Conservation (phyloP, 345 rosid genomes). For the Euphorbia pulcherrima region DNA sequence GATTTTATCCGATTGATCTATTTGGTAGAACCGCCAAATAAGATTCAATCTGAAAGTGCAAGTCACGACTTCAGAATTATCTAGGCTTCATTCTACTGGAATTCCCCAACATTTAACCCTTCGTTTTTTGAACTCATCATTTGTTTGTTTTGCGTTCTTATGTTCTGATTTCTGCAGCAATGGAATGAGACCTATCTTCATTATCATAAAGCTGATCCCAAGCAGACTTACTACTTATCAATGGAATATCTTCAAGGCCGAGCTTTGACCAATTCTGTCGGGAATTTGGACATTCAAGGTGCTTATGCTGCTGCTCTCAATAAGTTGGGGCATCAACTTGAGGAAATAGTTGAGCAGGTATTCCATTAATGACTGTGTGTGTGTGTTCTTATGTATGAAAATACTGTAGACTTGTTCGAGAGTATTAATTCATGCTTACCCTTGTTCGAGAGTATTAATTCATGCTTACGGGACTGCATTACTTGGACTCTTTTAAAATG, state of each 20-base stretch:
- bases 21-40: too few relatives aligned
- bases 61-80: too few relatives aligned
- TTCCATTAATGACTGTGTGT: not conserved
- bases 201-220: conserved; percentile 72
- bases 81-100: too few relatives aligned
- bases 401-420: not conserved
- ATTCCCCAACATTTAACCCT: too few relatives aligned
- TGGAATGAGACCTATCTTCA: conserved; percentile 89
- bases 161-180: conserved; percentile 47
- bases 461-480: not conserved
- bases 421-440: not conserved
- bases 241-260: conserved; percentile 99
- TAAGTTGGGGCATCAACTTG: conserved; percentile 73
- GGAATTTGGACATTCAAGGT: conserved; percentile 62
- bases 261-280: conserved; percentile 81
- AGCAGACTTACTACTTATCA: conserved; percentile 90
- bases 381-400: not conserved
- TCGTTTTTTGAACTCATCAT: too few relatives aligned
- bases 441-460: not conserved
- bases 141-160: not conserved
- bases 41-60: too few relatives aligned
- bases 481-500: not conserved
- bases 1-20: too few relatives aligned
- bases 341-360: conserved; percentile 88
- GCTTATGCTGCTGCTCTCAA: conserved; percentile 80